phyloP scores from a whole-genome alignment of 768 basidiomycete genomes.

The Paxillus ammoniavirescens region DNA sequence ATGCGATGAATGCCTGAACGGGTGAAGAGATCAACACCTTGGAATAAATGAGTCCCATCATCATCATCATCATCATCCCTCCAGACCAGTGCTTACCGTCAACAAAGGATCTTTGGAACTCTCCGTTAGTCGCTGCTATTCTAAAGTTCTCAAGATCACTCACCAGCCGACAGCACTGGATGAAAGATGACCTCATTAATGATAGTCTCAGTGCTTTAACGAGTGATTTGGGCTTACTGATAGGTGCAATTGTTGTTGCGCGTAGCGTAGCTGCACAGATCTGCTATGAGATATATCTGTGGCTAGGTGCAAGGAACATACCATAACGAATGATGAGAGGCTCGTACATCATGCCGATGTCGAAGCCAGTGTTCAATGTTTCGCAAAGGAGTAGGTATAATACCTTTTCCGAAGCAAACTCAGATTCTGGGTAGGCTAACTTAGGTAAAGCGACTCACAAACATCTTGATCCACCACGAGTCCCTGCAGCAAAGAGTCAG shows the following conservation, averaged over 20 bases:
- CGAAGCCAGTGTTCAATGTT: constrained; percentile 46
- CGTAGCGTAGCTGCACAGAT: constrained; percentile 24
- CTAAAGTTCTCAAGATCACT: neutral
- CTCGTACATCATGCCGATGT: constrained; percentile 44
- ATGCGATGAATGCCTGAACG: constrained; percentile 46
- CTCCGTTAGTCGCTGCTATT: neutral
- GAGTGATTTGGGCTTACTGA: neutral
- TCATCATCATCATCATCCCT: neutral
- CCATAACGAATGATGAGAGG: constrained; percentile 48
- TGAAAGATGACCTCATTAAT: constrained; percentile 28
- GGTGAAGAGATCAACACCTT: constrained; percentile 44
- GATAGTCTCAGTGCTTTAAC: constrained; percentile 33
- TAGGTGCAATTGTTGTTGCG: neutral
- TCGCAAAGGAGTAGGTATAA: constrained; percentile 45
- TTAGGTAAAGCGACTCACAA: constrained; percentile 32
- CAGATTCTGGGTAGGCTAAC: neutral
- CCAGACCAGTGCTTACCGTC: constrained; percentile 32
- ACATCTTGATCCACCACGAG: constrained; percentile 42
- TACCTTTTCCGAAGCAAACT: constrained; percentile 31
- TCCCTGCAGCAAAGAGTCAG: constrained; percentile 33
- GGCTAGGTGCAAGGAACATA: constrained; percentile 12
- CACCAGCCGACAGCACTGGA: constrained; percentile 10
- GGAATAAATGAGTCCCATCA: neutral
- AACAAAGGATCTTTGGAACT: constrained; percentile 38
- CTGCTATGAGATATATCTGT: constrained; percentile 5